Percentiles rank a stretch among this genome's conserved stretches.
phyloP scores from a whole-genome alignment of 2,329 filamentous ascomycete species.

The Colletotrichum tabaci region DNA sequence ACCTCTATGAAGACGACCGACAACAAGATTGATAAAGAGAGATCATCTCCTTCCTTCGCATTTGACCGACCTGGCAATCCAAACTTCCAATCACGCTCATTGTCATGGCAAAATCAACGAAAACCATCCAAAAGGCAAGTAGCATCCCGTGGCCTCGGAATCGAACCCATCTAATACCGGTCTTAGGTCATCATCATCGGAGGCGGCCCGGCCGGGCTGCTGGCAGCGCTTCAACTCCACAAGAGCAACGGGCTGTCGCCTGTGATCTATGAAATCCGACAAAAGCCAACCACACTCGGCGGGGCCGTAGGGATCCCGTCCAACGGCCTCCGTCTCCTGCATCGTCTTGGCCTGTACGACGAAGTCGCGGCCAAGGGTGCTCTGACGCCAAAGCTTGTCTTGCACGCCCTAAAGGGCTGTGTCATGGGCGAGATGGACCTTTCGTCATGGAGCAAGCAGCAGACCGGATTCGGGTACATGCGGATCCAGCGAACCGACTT shows the following conservation, averaged over 20 bases:
- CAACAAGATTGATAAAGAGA: neutral
- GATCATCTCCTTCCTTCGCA: neutral
- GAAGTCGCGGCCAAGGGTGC: conserved; percentile 20
- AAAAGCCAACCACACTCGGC: conserved; percentile 10
- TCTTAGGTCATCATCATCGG: conserved; percentile 29
- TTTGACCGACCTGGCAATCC: neutral
- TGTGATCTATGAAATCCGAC: conserved; percentile 33
- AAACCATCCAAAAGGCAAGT: neutral
- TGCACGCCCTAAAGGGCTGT: conserved; percentile 18
- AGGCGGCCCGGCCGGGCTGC: conserved; percentile 49
- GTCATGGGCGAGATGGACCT: conserved; percentile 31
- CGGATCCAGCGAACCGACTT: conserved; percentile 20
- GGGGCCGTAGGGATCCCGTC: conserved; percentile 32
- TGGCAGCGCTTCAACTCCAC: conserved; percentile 23
- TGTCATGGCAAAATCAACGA: neutral
- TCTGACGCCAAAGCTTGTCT: conserved; percentile 20
- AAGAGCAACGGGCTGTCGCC: conserved; percentile 13
- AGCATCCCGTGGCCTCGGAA: neutral
- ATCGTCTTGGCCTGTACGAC: conserved; percentile 23
- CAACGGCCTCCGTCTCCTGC: conserved; percentile 29
- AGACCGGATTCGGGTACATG: conserved; percentile 31
- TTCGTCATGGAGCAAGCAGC: conserved; percentile 23
- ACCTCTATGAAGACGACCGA: neutral
- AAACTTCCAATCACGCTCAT: neutral
- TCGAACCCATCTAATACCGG: no score